These are phyloP conservation scores for Ampelomyces quisqualis DNA, from an alignment of 2,329 filamentous ascomycete genomes.

Conservation along the genomic window DNA sequence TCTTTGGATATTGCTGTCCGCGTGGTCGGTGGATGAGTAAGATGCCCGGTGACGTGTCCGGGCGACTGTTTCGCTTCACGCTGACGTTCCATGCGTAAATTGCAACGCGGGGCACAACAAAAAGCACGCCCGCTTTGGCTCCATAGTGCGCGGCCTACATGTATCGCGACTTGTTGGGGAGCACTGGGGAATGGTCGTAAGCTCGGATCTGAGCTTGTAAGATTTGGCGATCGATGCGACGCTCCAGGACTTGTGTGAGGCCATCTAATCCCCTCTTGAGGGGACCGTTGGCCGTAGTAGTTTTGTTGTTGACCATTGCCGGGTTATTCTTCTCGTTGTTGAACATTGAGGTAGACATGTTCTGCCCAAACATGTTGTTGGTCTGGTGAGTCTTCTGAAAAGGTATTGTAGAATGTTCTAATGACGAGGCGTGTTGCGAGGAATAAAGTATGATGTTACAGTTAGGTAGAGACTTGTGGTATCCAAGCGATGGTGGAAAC, in stretches of 20 bases:
- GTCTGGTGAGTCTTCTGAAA: background rate
- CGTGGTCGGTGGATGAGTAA: no score
- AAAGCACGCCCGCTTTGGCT: background rate
- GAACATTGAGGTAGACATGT: background rate
- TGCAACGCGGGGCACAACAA: no score
- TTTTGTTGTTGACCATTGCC: background rate
- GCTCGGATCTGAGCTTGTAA: conserved; percentile 13
- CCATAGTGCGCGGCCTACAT: conserved; percentile 1
- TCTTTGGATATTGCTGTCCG: no score
- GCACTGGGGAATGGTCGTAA: conserved; percentile 3
- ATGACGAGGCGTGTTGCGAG: no score
- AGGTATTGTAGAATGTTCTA: background rate
- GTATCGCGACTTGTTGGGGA: conserved; percentile 3
- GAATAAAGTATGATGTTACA: no score
- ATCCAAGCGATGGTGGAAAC: no score
- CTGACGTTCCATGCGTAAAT: background rate
- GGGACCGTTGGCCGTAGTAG: background rate
- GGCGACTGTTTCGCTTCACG: background rate
- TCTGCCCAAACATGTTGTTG: background rate
- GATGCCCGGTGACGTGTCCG: no score
- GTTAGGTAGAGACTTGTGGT: no score
- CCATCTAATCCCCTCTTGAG: conserved; percentile 13
- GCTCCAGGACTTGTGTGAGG: conserved; percentile 9
- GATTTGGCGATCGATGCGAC: conserved; percentile 16
- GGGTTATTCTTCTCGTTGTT: background rate